A percentile compares a stretch with the other conserved stretches of the same genome.
Conservation (phyloP, 2,329 filamentous ascomycete species). For the Colletotrichum orbiculare region DNA sequence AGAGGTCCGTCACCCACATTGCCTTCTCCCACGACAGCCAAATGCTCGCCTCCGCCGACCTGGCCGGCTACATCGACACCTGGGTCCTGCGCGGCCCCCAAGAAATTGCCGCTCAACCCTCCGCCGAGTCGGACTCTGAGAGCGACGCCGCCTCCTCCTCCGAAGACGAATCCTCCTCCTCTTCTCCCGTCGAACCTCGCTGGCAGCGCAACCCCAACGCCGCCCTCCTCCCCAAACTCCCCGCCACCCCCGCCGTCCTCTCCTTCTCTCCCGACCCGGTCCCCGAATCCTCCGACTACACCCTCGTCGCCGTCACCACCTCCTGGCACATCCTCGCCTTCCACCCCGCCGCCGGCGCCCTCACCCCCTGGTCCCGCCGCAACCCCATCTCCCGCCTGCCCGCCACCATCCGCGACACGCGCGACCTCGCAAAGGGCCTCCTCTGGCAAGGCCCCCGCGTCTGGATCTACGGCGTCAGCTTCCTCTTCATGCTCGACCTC, state of each 20-base stretch:
- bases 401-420: constrained; percentile 76
- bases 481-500: constrained; percentile 93
- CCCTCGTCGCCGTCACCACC: constrained; percentile 64
- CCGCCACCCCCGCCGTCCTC: constrained; percentile 72
- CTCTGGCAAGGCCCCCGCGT: constrained; percentile 84
- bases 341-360: constrained; percentile 77
- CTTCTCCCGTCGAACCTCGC: constrained; percentile 61
- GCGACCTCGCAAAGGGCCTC: constrained; percentile 84
- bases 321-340: constrained; percentile 79
- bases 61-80: constrained; percentile 87
- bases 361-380: constrained; percentile 87
- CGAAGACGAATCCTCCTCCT: constrained; percentile 55
- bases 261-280: constrained; percentile 70
- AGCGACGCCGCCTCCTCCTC: constrained; percentile 45
- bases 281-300: constrained; percentile 55
- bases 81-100: constrained; percentile 70
- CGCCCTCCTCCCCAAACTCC: constrained; percentile 75
- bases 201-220: constrained; percentile 83
- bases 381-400: constrained; percentile 84
- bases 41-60: constrained; percentile 81
- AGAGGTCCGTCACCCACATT: constrained; percentile 77
- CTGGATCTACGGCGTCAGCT: constrained; percentile 89
- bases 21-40: constrained; percentile 85
- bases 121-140: constrained; percentile 41
- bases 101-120: constrained; percentile 40